Evolutionary conservation across 2,329 filamentous ascomycete species (phyloP).

Genomic region (Bipolaris cookei): DNA sequence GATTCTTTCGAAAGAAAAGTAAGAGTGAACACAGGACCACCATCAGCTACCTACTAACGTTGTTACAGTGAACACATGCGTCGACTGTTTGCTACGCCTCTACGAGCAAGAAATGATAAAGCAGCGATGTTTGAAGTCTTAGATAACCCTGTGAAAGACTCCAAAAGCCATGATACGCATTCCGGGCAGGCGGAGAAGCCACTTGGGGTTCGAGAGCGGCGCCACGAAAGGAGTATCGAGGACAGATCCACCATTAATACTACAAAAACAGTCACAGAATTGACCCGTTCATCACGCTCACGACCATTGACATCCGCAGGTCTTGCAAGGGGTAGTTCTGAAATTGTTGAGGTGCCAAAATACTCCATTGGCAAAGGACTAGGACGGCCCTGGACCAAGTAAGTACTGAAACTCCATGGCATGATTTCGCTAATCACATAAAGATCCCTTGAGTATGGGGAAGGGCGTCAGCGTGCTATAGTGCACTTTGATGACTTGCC

Average conservation of each 20-base stretch:
- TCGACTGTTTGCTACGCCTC: conserved; percentile 19
- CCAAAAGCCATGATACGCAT: neutral
- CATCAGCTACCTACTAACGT: conserved; percentile 6
- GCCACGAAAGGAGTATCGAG: neutral
- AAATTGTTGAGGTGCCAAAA: conserved; percentile 14
- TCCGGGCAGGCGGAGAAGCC: conserved; percentile 1
- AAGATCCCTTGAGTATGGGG: conserved; percentile 67
- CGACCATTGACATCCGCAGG: conserved; percentile 15
- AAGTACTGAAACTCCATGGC: conserved; percentile 1
- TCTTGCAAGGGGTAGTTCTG: neutral
- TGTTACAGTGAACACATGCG: conserved; percentile 19
- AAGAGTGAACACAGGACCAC: neutral
- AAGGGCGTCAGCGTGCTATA: conserved; percentile 66
- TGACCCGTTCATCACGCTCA: conserved; percentile 15
- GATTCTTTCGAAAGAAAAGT: neutral
- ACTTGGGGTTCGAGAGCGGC: neutral
- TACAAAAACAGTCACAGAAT: neutral
- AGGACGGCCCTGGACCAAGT: conserved; percentile 38
- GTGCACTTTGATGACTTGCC: conserved; percentile 76
- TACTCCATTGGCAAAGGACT: conserved; percentile 35
- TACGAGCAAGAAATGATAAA: conserved; percentile 20
- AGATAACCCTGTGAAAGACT: neutral
- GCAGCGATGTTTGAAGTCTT: conserved; percentile 10
- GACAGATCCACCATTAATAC: neutral
- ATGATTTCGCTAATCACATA: conserved; percentile 8